Percentiles rank a stretch among this genome's conserved stretches.
phyloP scores from a whole-genome alignment of 805 yeast species.

The Geotrichum ghanense region DNA sequence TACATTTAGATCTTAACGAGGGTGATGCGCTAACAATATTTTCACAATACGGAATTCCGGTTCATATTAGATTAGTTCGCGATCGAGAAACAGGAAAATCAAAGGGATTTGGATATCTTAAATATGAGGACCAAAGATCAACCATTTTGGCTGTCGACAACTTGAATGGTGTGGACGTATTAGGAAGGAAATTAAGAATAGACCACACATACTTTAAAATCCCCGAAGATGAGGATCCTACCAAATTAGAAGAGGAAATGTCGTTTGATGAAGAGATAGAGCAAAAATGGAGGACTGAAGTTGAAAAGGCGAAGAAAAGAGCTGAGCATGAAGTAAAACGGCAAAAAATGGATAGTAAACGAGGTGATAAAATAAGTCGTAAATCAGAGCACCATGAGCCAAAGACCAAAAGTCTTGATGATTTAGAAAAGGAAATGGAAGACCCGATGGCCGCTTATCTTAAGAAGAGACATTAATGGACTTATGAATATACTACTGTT shows the following conservation, averaged over 20 bases:
- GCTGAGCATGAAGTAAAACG: not conserved
- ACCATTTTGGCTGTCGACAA: conserved; percentile 83
- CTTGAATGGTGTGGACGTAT: conserved; percentile 53
- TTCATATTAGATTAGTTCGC: conserved; percentile 56
- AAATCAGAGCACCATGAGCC: not conserved
- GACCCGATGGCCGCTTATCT: conserved; percentile 11
- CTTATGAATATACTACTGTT: not conserved
- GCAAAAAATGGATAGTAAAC: too few species aligned
- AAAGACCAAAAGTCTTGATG: not conserved
- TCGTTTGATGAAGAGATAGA: not conserved
- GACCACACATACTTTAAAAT: conserved; percentile 62
- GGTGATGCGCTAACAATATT: conserved; percentile 68
- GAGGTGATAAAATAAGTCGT: too few species aligned
- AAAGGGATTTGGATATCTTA: conserved; percentile 68
- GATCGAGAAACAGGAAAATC: conserved; percentile 56
- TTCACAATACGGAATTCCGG: conserved; percentile 84
- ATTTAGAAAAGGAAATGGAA: not conserved
- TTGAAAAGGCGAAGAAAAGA: conserved; percentile 1
- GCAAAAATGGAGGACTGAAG: not conserved
- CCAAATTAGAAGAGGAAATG: not conserved
- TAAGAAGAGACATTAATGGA: not conserved
- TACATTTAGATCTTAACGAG: conserved; percentile 56
- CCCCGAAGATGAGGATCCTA: conserved; percentile 27
- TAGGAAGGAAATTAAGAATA: conserved; percentile 44
- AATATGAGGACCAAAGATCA: conserved; percentile 72